Evolutionary conservation across 805 yeast species (phyloP).

Genomic region (Lipomyces orientalis): DNA sequence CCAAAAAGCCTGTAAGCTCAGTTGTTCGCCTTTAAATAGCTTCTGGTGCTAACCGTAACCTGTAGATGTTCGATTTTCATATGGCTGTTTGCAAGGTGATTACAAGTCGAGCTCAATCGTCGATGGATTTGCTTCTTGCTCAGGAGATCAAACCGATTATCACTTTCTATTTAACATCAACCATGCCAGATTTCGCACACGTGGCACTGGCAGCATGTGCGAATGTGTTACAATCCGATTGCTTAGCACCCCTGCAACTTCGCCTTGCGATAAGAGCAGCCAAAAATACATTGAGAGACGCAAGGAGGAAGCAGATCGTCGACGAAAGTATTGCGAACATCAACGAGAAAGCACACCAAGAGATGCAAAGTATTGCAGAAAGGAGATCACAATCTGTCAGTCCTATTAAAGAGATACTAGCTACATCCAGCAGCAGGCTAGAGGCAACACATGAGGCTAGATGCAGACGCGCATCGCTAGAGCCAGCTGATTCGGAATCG

Average conservation of each 20-base stretch:
- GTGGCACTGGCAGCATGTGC: neutral
- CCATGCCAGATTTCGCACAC: neutral
- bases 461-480: neutral
- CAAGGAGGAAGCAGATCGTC: neutral
- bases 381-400: neutral
- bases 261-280: neutral
- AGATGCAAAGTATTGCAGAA: neutral
- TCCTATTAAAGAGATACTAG: neutral
- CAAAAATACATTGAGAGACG: neutral
- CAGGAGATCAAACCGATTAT: neutral
- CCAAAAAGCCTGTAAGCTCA: neutral
- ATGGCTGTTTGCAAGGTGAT: neutral
- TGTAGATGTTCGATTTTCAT: neutral
- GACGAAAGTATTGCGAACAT: slow-evolving; percentile 1
- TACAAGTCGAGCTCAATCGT: neutral
- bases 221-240: neutral
- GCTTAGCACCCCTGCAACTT: neutral
- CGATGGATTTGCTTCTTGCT: neutral
- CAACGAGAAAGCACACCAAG: neutral
- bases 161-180: neutral
- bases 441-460: neutral
- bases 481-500: neutral
- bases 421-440: neutral
- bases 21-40: neutral
- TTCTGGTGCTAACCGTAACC: neutral